Evolutionary conservation across 1,284 basidiomycete genomes (phyloP).

Genomic region (Ceraceosorus guamensis): DNA sequence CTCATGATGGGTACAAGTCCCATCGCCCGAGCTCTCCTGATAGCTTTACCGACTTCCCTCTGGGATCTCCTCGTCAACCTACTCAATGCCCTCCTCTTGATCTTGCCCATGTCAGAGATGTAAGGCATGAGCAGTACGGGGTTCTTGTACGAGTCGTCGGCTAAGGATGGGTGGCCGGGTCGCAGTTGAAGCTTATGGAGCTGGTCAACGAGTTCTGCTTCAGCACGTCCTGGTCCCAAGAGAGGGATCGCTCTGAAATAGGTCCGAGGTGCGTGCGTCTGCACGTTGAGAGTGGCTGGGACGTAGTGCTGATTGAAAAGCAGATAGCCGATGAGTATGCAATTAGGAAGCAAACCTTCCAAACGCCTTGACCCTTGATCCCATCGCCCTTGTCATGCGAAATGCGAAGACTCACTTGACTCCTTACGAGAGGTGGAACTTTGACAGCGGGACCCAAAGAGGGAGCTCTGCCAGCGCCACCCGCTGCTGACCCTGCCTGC

Average conservation of each 20-base stretch:
- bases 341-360: too few species aligned
- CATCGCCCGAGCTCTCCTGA: constrained; percentile 86
- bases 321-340: too few species aligned
- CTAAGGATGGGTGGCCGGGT: constrained; percentile 41
- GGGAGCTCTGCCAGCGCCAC: too few species aligned
- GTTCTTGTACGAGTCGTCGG: constrained; percentile 58
- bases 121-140: constrained; percentile 62
- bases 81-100: constrained; percentile 64
- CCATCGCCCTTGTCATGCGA: too few species aligned
- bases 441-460: too few species aligned
- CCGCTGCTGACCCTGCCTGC: too few species aligned
- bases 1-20: constrained; percentile 63
- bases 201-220: constrained; percentile 53
- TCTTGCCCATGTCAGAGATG: constrained; percentile 77
- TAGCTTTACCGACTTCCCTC: constrained; percentile 73
- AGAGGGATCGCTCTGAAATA: too few species aligned
- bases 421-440: too few species aligned
- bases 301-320: constrained; percentile 5
- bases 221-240: constrained; percentile 27
- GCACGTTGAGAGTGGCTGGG: not conserved
- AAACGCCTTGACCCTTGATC: too few species aligned
- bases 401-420: too few species aligned
- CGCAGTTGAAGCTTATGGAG: constrained; percentile 50
- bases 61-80: constrained; percentile 74
- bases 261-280: not conserved